Percentiles rank a stretch among this genome's conserved stretches.
Conservation (phyloP, 257 asterid genomes). For the Scutellaria baicalensis region DNA sequence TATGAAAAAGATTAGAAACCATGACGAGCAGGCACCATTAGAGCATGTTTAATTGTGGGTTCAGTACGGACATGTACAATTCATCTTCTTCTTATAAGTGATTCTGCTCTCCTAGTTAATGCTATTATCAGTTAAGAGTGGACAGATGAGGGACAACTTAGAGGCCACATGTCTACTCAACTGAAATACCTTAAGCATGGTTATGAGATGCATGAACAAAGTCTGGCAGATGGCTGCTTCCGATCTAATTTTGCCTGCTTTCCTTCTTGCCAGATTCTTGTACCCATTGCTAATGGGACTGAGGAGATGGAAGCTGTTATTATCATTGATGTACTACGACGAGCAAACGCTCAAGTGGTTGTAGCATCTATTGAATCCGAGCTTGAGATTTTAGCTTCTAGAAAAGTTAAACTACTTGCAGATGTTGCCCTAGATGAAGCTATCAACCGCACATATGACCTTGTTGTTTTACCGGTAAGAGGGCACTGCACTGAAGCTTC, state of each 20-base stretch:
- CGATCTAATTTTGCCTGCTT: neutral
- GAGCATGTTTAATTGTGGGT: neutral
- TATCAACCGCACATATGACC: constrained; percentile 48
- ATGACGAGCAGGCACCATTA: neutral
- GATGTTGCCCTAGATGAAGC: constrained; percentile 81
- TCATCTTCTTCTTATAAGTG: too few species aligned
- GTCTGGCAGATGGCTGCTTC: neutral
- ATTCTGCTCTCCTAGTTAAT: too few species aligned
- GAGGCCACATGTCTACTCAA: too few species aligned
- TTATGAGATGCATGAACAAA: neutral
- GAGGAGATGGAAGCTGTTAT: constrained; percentile 97
- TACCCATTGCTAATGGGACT: constrained; percentile 89
- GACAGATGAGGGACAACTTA: too few species aligned
- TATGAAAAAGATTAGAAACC: neutral
- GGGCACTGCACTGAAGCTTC: neutral
- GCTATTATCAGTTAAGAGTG: too few species aligned
- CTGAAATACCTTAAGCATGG: too few species aligned
- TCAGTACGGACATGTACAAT: neutral
- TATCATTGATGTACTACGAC: constrained; percentile 79
- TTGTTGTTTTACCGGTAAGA: constrained; percentile 81
- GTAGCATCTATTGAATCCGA: constrained; percentile 79
- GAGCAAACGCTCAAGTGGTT: constrained; percentile 81
- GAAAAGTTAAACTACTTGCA: constrained; percentile 86
- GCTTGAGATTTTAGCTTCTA: constrained; percentile 76
- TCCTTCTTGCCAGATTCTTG: constrained; percentile 61